A percentile compares a stretch with the other conserved stretches of the same genome.
phyloP scores from a whole-genome alignment of 768 basidiomycete species.

The Termitomyces sp. region DNA sequence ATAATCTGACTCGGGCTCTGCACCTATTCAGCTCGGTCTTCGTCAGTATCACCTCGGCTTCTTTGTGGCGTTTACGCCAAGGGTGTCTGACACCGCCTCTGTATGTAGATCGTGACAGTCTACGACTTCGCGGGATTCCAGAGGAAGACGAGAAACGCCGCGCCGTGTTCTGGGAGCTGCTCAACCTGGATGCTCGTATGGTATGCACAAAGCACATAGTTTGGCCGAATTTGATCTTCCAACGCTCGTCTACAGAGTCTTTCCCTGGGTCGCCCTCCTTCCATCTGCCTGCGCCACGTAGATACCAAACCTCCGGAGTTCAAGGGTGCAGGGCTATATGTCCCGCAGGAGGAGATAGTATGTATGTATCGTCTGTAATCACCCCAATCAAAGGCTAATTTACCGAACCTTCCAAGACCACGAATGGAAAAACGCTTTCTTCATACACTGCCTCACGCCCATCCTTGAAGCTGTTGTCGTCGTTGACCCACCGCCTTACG shows the following conservation, averaged over 20 bases:
- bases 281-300: conserved; percentile 59
- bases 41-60: conserved; percentile 38
- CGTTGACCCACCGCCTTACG: conserved; percentile 47
- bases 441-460: conserved; percentile 56
- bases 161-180: conserved; percentile 69
- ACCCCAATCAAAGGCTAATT: neutral
- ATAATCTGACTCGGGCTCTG: conserved; percentile 10
- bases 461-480: conserved; percentile 55
- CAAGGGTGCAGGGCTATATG: conserved; percentile 39
- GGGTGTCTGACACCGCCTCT: conserved; percentile 2
- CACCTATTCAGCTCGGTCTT: conserved; percentile 50
- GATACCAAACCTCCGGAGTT: conserved; percentile 55
- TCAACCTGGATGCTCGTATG: conserved; percentile 69
- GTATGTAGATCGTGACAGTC: conserved; percentile 58
- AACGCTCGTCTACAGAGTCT: conserved; percentile 41
- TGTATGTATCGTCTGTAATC: conserved; percentile 33
- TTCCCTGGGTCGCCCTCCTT: conserved; percentile 68
- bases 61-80: neutral
- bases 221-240: neutral
- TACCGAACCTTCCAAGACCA: conserved; percentile 50
- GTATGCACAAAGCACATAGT: conserved; percentile 20
- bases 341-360: conserved; percentile 43
- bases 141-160: conserved; percentile 69
- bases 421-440: conserved; percentile 68
- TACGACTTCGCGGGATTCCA: conserved; percentile 59